Evolutionary conservation across 192 early-diverging fungal genomes (phyloP), one percentile per base, ranked within the genome.

Genomic region (Dispira parvispora): DNA sequence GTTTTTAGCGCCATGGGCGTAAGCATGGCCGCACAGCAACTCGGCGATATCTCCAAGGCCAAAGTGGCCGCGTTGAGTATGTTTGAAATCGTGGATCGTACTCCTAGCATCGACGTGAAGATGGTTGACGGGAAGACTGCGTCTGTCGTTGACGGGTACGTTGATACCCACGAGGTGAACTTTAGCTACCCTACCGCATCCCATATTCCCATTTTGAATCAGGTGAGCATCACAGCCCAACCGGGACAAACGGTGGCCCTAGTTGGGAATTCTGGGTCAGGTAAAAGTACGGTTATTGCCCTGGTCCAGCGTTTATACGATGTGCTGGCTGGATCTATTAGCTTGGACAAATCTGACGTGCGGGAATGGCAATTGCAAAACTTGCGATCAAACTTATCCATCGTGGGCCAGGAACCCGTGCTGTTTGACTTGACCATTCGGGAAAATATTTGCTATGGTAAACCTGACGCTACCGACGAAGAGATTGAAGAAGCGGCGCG

Each of bases 221-320:
- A 75, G 32, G 32, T 85, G 28, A 65, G 67, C 52, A 67, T 88
- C n/a, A 63, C 75, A 42, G 72, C 86, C 21, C 64, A 71, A 26
- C 61, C 80, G 26, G 86, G 86, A 21, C 68, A 77, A 64, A 89
- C 84, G 21, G 81, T 88, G 43, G 89, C 89, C 12, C 69, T 91
- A 20, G 89, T 91, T 10, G 89, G 89, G 2, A 69, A 78, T 28
- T 88, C 85, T 16, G 88, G 88, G 3, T 81, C 75, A 61, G 72
- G 75, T 62, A 88, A 88, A 67, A 78, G 75, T 11, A 86, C 85
- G 12, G 73, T 80, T 11, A 79, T 89, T 65, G 77, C 73, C 10
- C 52, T 85, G 52, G 53, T 79, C 23, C 79, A 84, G 64, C 72
- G 80, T 27, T 76, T 80, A 53, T 85, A 84, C 54, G 75, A 82